phyloP scores from a whole-genome alignment of 345 rosid genomes.

The Nasturtium officinale region DNA sequence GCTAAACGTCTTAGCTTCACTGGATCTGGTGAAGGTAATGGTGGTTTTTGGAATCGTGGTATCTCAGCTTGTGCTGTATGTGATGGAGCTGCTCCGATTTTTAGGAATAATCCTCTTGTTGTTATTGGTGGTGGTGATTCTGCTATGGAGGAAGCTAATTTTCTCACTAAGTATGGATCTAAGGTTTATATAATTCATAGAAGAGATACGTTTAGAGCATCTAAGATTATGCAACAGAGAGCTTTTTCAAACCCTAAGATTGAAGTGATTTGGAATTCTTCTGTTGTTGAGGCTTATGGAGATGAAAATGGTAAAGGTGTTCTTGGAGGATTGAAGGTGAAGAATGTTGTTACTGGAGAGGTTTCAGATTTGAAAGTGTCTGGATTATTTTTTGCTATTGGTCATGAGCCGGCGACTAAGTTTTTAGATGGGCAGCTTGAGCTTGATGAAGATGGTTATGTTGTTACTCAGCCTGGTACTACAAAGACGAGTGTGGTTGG shows the following conservation, averaged over 20 bases:
- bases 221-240: slow-evolving; percentile 91
- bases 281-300: slow-evolving; percentile 76
- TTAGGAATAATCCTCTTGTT: slow-evolving; percentile 73
- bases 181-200: slow-evolving; percentile 89
- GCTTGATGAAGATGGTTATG: slow-evolving; percentile 83
- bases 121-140: slow-evolving; percentile 99
- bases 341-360: slow-evolving; percentile 69
- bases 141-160: slow-evolving; percentile 96
- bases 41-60: slow-evolving; percentile 84
- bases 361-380: slow-evolving; percentile 71
- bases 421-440: slow-evolving; percentile 86
- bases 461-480: slow-evolving; percentile 78
- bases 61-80: slow-evolving; percentile 98
- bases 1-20: slow-evolving; percentile 67
- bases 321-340: slow-evolving; percentile 80
- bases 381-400: slow-evolving; percentile 94
- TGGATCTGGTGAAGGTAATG: slow-evolving; percentile 62
- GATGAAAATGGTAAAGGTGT: slow-evolving; percentile 42
- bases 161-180: slow-evolving; percentile 82
- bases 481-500: slow-evolving; percentile 82
- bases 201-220: slow-evolving; percentile 87
- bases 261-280: slow-evolving; percentile 82
- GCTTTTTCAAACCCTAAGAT: slow-evolving; percentile 75
- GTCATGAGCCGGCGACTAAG: slow-evolving; percentile 96
- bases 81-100: slow-evolving; percentile 98